phyloP scores from a whole-genome alignment of 257 asterid species.

The Nicotiana otophora region DNA sequence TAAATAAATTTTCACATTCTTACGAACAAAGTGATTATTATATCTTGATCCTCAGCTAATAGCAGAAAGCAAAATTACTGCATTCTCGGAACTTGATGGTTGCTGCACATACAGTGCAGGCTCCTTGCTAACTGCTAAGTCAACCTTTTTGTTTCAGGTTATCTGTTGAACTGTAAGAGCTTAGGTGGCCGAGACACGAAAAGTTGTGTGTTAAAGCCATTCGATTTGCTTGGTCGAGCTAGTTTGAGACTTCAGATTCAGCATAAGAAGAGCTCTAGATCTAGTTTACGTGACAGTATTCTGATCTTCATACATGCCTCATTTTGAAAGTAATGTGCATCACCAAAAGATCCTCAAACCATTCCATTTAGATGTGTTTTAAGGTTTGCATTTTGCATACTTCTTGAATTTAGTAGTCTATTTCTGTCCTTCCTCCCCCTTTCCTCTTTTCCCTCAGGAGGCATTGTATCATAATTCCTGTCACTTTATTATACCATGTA shows the following conservation, averaged over 20 bases:
- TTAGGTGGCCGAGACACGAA: constrained; percentile 13
- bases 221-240: neutral
- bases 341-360: neutral
- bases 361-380: neutral
- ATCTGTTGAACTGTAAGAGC: constrained; percentile 25
- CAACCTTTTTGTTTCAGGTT: constrained; percentile 27
- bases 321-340: neutral
- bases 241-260: neutral
- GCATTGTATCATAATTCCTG: neutral
- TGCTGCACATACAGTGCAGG: neutral
- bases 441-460: neutral
- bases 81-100: neutral
- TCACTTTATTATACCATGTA: neutral
- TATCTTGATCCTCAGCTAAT: neutral
- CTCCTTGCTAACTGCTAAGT: neutral
- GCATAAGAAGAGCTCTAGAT: neutral
- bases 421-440: neutral
- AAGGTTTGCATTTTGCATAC: neutral
- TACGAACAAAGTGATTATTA: neutral
- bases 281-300: neutral
- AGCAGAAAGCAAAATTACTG: neutral
- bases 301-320: neutral
- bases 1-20: neutral
- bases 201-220: neutral
- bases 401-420: neutral